Percentiles rank a stretch among this genome's conserved stretches.
Evolutionary conservation across 805 yeast species (phyloP).

Genomic region (Ogataea ganodermae): DNA sequence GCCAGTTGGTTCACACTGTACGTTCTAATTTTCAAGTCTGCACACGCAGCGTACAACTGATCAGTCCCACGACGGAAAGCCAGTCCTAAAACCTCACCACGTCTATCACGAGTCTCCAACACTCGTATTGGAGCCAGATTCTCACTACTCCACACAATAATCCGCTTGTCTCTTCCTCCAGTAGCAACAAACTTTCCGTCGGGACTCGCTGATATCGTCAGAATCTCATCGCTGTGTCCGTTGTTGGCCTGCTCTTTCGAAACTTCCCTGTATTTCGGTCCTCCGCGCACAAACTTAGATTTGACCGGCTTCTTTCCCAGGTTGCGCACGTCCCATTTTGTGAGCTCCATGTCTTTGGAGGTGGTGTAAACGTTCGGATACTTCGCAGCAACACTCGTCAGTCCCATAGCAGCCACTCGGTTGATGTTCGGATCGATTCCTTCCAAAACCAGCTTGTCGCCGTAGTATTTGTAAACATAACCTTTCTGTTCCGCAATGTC

Average conservation of each 20-base stretch:
- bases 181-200: slow-evolving; percentile 89
- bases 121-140: slow-evolving; percentile 74
- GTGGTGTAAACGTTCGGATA: slow-evolving; percentile 73
- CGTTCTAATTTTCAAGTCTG: slow-evolving; percentile 86
- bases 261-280: slow-evolving; percentile 45
- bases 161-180: slow-evolving; percentile 82
- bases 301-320: slow-evolving; percentile 61
- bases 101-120: slow-evolving; percentile 69
- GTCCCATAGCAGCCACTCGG: slow-evolving; percentile 60
- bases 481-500: slow-evolving; percentile 94
- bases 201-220: slow-evolving; percentile 78
- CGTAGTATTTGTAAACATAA: slow-evolving; percentile 68
- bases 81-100: slow-evolving; percentile 71
- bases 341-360: slow-evolving; percentile 76
- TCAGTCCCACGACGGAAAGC: slow-evolving; percentile 79
- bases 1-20: slow-evolving; percentile 83
- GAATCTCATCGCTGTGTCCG: slow-evolving; percentile 78
- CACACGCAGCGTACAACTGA: slow-evolving; percentile 89
- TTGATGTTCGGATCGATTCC: slow-evolving; percentile 47
- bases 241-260: slow-evolving; percentile 54
- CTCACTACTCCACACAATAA: slow-evolving; percentile 85
- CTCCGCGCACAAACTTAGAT: slow-evolving; percentile 67
- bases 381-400: slow-evolving; percentile 56
- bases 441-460: slow-evolving; percentile 47
- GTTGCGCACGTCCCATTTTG: slow-evolving; percentile 74